phyloP scores from a whole-genome alignment of 768 basidiomycete species.

The Mycena maculata region DNA sequence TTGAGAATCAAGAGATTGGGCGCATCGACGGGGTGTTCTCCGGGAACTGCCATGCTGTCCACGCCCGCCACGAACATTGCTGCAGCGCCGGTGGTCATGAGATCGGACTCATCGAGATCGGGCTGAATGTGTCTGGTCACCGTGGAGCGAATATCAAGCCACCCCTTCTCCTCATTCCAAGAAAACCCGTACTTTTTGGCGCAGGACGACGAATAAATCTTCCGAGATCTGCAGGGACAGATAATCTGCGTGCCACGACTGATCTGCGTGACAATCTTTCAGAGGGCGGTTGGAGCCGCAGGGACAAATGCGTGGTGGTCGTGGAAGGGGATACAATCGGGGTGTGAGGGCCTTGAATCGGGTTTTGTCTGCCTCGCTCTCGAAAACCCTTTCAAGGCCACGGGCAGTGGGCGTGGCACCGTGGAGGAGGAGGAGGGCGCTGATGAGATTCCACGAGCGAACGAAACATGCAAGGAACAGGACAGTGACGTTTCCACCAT shows the following conservation, averaged over 20 bases:
- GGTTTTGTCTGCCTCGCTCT: not conserved
- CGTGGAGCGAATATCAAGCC: not conserved
- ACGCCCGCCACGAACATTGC: not conserved
- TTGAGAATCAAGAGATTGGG: not conserved
- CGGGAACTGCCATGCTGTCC: too few relatives aligned
- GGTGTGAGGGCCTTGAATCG: not conserved
- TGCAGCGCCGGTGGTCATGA: too few relatives aligned
- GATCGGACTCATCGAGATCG: not conserved
- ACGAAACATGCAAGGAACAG: not conserved
- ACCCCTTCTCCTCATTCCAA: not conserved
- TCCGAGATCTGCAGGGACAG: conserved; percentile 5
- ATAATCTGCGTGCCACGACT: not conserved
- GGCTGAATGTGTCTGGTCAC: not conserved
- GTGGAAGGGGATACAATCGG: not conserved
- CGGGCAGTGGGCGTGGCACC: not conserved
- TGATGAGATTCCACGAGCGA: not conserved
- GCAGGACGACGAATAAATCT: not conserved
- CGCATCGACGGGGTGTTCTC: too few relatives aligned
- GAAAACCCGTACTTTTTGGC: not conserved
- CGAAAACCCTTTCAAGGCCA: not conserved
- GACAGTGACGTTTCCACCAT: not conserved
- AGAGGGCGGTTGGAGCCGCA: conserved; percentile 2
- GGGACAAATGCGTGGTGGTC: conserved; percentile 6
- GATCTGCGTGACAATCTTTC: not conserved
- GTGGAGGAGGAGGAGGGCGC: conserved; percentile 8